phyloP scores from a whole-genome alignment of 2,329 filamentous ascomycete species.

The Diaporthe velutina region DNA sequence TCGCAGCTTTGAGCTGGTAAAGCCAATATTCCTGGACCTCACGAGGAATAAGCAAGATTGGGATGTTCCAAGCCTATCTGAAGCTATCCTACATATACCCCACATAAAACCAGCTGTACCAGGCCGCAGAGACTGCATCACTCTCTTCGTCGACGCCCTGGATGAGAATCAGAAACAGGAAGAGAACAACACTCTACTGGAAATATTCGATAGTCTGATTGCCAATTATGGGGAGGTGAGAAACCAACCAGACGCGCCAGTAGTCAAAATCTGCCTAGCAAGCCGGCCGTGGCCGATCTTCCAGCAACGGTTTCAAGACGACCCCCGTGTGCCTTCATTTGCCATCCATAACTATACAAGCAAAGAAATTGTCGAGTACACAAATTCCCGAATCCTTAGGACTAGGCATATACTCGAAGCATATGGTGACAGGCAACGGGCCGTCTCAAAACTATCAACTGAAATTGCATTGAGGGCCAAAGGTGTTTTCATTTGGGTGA shows the following conservation, averaged over 20 bases:
- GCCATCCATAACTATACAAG: neutral
- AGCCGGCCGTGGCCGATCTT: neutral
- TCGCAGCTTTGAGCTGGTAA: neutral
- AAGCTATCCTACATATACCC: neutral
- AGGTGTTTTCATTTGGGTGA: neutral
- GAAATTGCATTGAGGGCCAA: neutral
- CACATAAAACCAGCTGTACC: neutral
- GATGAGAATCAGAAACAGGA: neutral
- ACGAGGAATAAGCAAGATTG: neutral
- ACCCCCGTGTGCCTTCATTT: neutral
- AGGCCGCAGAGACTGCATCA: neutral
- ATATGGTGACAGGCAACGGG: too few relatives aligned
- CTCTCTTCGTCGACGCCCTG: neutral
- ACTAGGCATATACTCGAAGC: neutral
- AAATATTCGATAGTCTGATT: neutral
- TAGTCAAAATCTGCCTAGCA: neutral
- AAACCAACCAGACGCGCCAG: neutral
- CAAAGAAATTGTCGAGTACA: neutral
- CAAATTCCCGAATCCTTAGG: neutral
- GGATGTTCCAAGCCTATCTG: neutral
- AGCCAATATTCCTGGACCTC: neutral
- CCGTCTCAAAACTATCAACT: neutral
- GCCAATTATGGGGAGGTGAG: neutral
- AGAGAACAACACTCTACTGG: neutral
- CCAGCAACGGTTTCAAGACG: neutral